Conservation (phyloP, 192 early-diverging fungal genomes). For the Funneliformis mosseae region DNA sequence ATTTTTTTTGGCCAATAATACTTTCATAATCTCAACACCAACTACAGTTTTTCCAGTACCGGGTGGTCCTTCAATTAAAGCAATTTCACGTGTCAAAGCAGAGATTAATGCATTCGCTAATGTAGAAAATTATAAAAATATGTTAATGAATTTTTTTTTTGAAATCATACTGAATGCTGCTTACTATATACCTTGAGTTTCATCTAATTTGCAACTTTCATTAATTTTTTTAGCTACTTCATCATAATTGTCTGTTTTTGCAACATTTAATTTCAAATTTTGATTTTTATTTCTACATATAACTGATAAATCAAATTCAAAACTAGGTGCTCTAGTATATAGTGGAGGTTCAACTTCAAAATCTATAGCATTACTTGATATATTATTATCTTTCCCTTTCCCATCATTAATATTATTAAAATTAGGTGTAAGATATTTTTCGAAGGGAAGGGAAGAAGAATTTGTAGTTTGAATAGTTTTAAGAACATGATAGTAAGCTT, state of each 20-base stretch:
- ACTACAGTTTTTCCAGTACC: constrained; percentile 58
- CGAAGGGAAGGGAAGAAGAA: constrained; percentile 42
- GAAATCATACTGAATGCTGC: not conserved
- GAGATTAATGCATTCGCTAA: constrained; percentile 45
- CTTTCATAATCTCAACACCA: constrained; percentile 40
- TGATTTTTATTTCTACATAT: constrained; percentile 13
- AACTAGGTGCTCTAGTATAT: constrained; percentile 42
- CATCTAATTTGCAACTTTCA: constrained; percentile 44
- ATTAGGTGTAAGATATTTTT: constrained; percentile 41
- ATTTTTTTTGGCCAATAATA: no score
- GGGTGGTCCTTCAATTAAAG: constrained; percentile 59
- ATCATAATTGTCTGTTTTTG: not conserved
- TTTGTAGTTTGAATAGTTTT: constrained; percentile 39
- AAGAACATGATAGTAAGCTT: constrained; percentile 42
- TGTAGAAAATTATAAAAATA: not conserved
- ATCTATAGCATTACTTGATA: no score
- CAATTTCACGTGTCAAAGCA: constrained; percentile 53
- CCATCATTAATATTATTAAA: not conserved
- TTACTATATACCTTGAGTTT: constrained; percentile 43
- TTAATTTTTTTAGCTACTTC: constrained; percentile 12
- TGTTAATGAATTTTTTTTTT: not conserved
- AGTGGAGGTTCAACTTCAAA: constrained; percentile 35
- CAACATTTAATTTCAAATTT: constrained; percentile 28
- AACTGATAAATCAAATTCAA: constrained; percentile 38
- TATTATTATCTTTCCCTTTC: no score